phyloP scores from a whole-genome alignment of 257 asterid genomes.

The Fraxinus americana region DNA sequence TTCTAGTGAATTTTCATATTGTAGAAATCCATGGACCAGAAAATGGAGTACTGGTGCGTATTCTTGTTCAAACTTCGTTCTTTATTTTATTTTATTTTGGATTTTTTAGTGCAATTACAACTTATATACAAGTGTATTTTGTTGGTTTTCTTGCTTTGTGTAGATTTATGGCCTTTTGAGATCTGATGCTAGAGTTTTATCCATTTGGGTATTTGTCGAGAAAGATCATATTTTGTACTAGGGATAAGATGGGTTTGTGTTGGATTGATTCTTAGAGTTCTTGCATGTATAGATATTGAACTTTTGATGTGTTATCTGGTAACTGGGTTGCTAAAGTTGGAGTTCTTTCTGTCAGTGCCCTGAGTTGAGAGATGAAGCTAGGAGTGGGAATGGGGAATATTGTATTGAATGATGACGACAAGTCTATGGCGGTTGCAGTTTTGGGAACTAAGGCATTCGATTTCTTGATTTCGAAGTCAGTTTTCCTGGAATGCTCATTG shows the following conservation, averaged over 20 bases:
- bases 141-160: conserved; percentile 5
- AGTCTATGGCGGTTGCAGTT: conserved; percentile 75
- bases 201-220: conserved; percentile 18
- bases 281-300: conserved; percentile 33
- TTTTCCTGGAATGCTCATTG: conserved; percentile 73
- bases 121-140: conserved; percentile 13
- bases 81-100: conserved; percentile 17
- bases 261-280: conserved; percentile 24
- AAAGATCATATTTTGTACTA: conserved; percentile 23
- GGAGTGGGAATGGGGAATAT: conserved; percentile 59
- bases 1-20: conserved; percentile 7
- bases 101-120: background rate
- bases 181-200: conserved; percentile 53
- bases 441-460: conserved; percentile 86
- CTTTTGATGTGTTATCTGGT: conserved; percentile 21
- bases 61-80: conserved; percentile 19
- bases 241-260: conserved; percentile 24
- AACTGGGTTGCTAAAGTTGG: conserved; percentile 18
- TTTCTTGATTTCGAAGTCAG: conserved; percentile 71
- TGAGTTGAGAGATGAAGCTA: conserved; percentile 26
- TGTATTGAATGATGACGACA: conserved; percentile 77
- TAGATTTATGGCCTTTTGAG: conserved; percentile 50
- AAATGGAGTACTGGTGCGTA: conserved; percentile 47
- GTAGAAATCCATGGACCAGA: conserved; percentile 14
- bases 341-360: conserved; percentile 15